Base-by-base conservation (phyloP, 2,329 filamentous ascomycete genomes). In the Colletotrichum endophyticum region DNA sequence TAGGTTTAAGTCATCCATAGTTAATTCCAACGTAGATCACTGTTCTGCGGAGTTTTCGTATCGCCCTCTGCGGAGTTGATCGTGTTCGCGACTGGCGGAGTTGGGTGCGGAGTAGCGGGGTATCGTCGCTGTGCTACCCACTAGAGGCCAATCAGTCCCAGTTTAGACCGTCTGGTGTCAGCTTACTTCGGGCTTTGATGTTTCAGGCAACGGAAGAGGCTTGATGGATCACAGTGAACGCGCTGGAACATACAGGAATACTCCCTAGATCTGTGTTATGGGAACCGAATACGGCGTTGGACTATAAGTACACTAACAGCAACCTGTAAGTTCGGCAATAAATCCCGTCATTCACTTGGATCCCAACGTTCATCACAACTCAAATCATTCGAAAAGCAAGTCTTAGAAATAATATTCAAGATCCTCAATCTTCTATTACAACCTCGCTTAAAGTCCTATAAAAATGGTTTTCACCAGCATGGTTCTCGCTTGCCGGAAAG, bases 391-490 rank as follows among this genome's bases (percentile, higher is more conserved):
- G 4, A 32, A 13, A 61, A 32, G 0, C 22, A 32, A n/a, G 13
- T 5, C 28, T 12, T 61, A 27, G 3, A 32, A 32, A 27, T 16
- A 34, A 22, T 13, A 15, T 63, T 15, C 30, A 59, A 59, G 8
- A 25, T 63, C 13, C 22, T 19, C 9, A 25, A 34, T n/a, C n/a
- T 13, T 8, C 12, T 36, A 12, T 12, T 11, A 27, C 4, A 6
- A 9, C n/a, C 19, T n/a, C 9, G 6, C 16, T 3, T 11, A 3
- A 3, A 49, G 39, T 15, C 3, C 8, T 0, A 34, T 9, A 16
- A 75, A 39, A 5, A 75, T 75, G 72, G 68, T 49, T 22, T 71
- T 59, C 61, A 75, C 56, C 30, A 44, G 49, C 28, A 72, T 75
- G 67, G 49, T 75, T n/a, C 53, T 75, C 19, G 72, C 72, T 4